Evolutionary conservation across 163 green algal genomes (phyloP).

Genomic region (Scenedesmus sp.): DNA sequence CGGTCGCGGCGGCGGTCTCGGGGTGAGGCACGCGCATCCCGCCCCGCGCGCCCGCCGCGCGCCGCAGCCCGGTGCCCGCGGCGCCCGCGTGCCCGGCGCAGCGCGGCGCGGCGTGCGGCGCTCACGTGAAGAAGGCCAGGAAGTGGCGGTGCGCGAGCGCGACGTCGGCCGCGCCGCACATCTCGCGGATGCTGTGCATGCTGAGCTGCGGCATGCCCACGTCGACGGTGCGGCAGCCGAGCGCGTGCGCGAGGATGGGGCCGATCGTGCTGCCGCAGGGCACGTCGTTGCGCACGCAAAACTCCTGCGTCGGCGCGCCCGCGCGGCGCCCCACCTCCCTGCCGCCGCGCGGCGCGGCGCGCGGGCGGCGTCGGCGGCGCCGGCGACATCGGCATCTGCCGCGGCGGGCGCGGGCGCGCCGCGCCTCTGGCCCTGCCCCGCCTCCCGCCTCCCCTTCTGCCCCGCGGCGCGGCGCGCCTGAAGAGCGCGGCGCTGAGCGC

Average conservation of each 20-base stretch:
- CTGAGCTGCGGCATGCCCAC: constrained; percentile 92
- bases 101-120: too few species aligned
- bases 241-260: constrained; percentile 79
- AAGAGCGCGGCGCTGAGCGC: constrained; percentile 90
- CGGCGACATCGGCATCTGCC: too few species aligned
- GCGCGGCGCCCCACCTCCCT: constrained; percentile 58
- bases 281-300: constrained; percentile 96
- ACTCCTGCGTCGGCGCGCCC: constrained; percentile 83
- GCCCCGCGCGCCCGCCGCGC: too few species aligned
- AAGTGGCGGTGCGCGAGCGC: constrained; percentile 83
- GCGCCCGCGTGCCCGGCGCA: too few species aligned
- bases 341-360: too few species aligned
- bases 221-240: constrained; percentile 92
- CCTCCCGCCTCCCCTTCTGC: too few species aligned
- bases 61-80: too few species aligned
- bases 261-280: constrained; percentile 96
- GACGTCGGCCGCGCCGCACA: constrained; percentile 87
- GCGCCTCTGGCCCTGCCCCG: too few species aligned
- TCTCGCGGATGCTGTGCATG: constrained; percentile 96
- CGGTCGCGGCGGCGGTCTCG: too few species aligned
- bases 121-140: constrained; percentile 79
- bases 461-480: constrained; percentile 58
- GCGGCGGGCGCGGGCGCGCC: too few species aligned
- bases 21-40: too few species aligned
- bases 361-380: too few species aligned